Evolutionary conservation across 768 basidiomycete genomes (phyloP), one percentile per base, ranked within the genome.

Genomic region (Tubosaeta brunneosetosa): DNA sequence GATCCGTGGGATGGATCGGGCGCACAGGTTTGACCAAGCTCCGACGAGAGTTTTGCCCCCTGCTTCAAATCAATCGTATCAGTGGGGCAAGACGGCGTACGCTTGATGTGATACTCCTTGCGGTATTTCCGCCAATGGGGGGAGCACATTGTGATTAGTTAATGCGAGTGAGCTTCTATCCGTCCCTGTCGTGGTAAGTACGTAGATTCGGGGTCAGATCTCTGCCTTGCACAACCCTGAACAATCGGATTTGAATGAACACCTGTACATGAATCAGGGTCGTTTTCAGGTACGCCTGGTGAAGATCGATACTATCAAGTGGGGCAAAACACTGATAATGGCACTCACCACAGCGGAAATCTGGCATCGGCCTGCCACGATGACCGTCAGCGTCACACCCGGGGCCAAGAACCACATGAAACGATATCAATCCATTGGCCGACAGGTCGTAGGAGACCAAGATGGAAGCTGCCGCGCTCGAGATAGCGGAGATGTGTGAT

Each of bases 221-320:
- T 57, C 44, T 25, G 6, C 31, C 47, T 22, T 32, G 19, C 41
- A 47, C 44, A 34, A 32, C 59, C 63, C 64, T 64, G 63, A 56
- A 44, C 36, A 58, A 53, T 55, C 61, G 48, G 56, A 22, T 26
- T 43, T 13, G 53, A 62, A 63, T 63, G 62, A 63, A 66, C 41
- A 42, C 44, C 58, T 56, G 27, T 43, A 47, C 55, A 61, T 66
- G 56, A 61, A 55, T 59, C 64, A 65, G 64, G 65, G 65, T 59
- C 65, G 49, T 22, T 17, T 17, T 55, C 65, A 56, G 62, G 59
- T 57, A 61, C 62, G 27, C 25, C 36, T 16, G 38, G 26, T 22
- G 36, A 55, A 55, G 55, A 64, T 65, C 22, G 22, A 22, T 22
- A 22, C 22, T 29, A 13, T 16, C 45, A 14, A 16, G 33, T 25